A percentile compares a stretch with the other conserved stretches of the same genome.
Conservation (phyloP, 768 basidiomycete species). For the Suillus paluster region DNA sequence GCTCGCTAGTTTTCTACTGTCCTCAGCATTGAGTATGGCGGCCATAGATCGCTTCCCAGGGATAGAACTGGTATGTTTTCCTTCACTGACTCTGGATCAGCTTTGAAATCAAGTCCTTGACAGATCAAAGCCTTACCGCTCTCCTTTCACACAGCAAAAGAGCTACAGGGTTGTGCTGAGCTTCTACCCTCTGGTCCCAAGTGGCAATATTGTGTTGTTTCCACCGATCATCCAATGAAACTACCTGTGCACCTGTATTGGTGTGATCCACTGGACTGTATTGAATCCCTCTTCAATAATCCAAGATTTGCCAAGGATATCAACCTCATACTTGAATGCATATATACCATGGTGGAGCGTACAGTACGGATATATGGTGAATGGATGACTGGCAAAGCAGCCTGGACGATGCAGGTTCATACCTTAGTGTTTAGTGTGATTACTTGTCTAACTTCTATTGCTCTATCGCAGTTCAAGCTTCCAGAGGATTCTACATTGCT, state of each 20-base stretch:
- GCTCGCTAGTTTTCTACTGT: slow-evolving; percentile 31
- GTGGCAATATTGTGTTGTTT: slow-evolving; percentile 26
- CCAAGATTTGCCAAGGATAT: slow-evolving; percentile 21
- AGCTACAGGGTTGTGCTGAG: slow-evolving; percentile 28
- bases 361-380: slow-evolving; percentile 21
- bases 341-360: slow-evolving; percentile 15
- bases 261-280: slow-evolving; percentile 24
- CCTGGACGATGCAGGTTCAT: slow-evolving; percentile 5
- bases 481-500: slow-evolving; percentile 33
- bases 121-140: slow-evolving; percentile 8
- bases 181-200: slow-evolving; percentile 29
- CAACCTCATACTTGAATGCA: slow-evolving; percentile 20
- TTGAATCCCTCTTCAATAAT: slow-evolving; percentile 22
- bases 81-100: not conserved
- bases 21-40: slow-evolving; percentile 35
- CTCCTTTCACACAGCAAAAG: slow-evolving; percentile 34
- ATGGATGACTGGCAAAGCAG: slow-evolving; percentile 23
- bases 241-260: not conserved
- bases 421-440: not conserved
- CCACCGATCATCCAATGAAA: slow-evolving; percentile 24
- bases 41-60: slow-evolving; percentile 31
- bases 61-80: slow-evolving; percentile 28
- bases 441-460: slow-evolving; percentile 5
- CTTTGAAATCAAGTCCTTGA: not conserved
- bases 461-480: slow-evolving; percentile 21